A percentile compares a stretch with the other conserved stretches of the same genome.
phyloP scores from a whole-genome alignment of 2,329 filamentous ascomycete species.

The Salinomyces thailandicus region DNA sequence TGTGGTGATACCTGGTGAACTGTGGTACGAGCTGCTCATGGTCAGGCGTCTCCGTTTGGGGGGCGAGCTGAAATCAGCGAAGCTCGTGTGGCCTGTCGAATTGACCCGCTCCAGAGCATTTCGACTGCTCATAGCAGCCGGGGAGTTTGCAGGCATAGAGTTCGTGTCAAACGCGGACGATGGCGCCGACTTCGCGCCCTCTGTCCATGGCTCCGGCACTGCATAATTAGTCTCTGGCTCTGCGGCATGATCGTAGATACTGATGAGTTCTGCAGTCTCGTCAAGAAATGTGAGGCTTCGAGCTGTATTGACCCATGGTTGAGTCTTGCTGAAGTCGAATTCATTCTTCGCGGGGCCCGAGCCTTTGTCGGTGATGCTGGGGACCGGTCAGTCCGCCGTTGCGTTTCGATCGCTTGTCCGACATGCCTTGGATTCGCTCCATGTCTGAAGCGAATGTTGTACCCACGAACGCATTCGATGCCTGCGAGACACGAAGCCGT shows the following conservation, averaged over 20 bases:
- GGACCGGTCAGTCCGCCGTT: conserved; percentile 2
- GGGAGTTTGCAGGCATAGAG: conserved; percentile 1
- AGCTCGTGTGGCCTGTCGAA: not conserved
- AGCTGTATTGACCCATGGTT: conserved; percentile 23
- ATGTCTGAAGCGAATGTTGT: conserved; percentile 25
- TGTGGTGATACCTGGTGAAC: conserved; percentile 9
- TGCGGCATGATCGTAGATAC: conserved; percentile 22
- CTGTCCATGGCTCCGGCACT: conserved; percentile 1
- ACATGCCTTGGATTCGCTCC: conserved; percentile 22
- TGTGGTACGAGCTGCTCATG: conserved; percentile 11
- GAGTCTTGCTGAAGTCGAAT: conserved; percentile 22
- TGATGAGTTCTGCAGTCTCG: conserved; percentile 24
- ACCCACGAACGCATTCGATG: conserved; percentile 3
- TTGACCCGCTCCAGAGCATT: not conserved
- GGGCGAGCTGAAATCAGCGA: conserved; percentile 2
- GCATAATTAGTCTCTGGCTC: conserved; percentile 12
- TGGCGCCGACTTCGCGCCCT: not conserved
- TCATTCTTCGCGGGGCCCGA: conserved; percentile 20
- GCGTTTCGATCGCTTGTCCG: not conserved
- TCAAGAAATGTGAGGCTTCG: conserved; percentile 23
- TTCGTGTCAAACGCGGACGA: not conserved
- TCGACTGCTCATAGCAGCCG: not conserved
- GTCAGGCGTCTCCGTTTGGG: conserved; percentile 12
- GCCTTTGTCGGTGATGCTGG: conserved; percentile 16
- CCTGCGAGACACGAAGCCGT: too few species aligned